Evolutionary conservation across 2,329 filamentous ascomycete species (phyloP), one percentile per base, ranked within the genome.

Genomic region (Lachnellula suecica): DNA sequence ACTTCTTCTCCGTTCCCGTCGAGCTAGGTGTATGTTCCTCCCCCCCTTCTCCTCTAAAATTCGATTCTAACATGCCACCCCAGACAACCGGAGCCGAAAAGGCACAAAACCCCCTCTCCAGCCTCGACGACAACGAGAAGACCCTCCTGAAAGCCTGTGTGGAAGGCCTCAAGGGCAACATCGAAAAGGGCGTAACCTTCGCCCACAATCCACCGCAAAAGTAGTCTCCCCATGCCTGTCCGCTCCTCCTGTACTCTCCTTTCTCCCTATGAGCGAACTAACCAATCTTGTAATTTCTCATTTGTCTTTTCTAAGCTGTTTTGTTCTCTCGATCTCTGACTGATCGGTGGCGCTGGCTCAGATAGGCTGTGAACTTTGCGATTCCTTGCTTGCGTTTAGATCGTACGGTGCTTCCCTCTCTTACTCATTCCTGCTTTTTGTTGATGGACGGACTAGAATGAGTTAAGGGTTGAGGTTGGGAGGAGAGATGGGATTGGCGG

Each of bases 1-100:
- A 99, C 51, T 99, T 89, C 81, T 99, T 99, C 84, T 96, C 94
- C 53, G 91, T 95, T 50, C 93, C 92, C 56, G 84, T 97, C 63
- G 90, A 96, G 77, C 91, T 99, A 63, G 94, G 94, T 69, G 91
- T 95, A 88, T 78, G 89, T 81, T 49, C 15, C 31, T 17, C 15
- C 6, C 1, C 13, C 10, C 15, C n/a, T n/a, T 22, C 19, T 40
- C 48, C 42, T 45, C 27, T 15, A 11, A 46, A 6, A 23, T 37
- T 37, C 47, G 66, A 70, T 63, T 71, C 68, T 64, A 47, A 63
- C 51, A 53, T 6, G 20, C 49, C 57, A 15, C 51, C 17, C 63
- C 63, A 96, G 91, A 79, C 84, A 70, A 85, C 85, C 65, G 94
- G 94, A 74, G 91, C 82, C 52, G 88, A 94, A 77, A 94, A 94